phyloP scores from a whole-genome alignment of 129 eudicot species.

The Arctium lappa region DNA sequence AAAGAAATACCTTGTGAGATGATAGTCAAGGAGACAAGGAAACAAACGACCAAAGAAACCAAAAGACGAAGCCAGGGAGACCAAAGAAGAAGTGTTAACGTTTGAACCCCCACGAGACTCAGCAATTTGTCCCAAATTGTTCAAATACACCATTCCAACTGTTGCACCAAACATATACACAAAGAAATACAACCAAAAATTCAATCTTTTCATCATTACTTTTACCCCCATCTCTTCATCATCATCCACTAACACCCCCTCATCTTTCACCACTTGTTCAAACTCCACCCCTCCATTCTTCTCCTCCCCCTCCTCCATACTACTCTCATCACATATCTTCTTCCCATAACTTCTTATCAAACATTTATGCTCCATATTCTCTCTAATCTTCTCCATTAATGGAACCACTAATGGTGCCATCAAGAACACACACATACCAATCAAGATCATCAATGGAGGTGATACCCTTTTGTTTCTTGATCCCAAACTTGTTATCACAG shows the following conservation, averaged over 20 bases:
- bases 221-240: conserved; percentile 49
- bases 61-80: conserved; percentile 78
- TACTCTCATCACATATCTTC: conserved; percentile 31
- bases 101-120: conserved; percentile 80
- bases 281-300: background rate
- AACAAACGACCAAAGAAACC: conserved; percentile 84
- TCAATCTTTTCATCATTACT: conserved; percentile 56
- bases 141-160: conserved; percentile 79
- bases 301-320: conserved; percentile 21
- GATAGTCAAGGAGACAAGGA: conserved; percentile 67
- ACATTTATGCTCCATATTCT: conserved; percentile 47
- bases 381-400: conserved; percentile 48
- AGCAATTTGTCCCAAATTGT: conserved; percentile 85
- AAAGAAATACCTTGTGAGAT: conserved; percentile 44
- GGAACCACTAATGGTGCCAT: conserved; percentile 58
- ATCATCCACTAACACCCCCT: conserved; percentile 1
- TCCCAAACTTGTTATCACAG: conserved; percentile 52
- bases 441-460: conserved; percentile 21
- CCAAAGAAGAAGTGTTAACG: conserved; percentile 50
- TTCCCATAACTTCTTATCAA: conserved; percentile 39
- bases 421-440: conserved; percentile 50
- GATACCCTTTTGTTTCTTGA: background rate
- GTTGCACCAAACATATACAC: conserved; percentile 88
- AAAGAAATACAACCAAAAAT: conserved; percentile 86
- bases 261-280: conserved; percentile 30